Evolutionary conservation across 2,329 filamentous ascomycete genomes (phyloP).

Genomic region (Sordariomycetes sp.): DNA sequence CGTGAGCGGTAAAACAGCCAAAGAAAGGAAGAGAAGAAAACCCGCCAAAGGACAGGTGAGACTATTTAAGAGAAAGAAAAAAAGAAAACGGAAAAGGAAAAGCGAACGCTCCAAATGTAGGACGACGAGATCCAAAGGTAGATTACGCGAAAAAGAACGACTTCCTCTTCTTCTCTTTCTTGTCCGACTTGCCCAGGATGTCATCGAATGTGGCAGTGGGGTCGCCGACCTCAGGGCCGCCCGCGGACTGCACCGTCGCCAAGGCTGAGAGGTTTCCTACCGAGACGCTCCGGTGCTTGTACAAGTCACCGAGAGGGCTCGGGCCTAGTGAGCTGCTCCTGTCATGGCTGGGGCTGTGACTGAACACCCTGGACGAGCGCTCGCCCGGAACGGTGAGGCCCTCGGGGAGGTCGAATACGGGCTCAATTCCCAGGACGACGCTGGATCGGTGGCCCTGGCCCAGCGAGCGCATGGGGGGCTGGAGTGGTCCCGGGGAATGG

Average conservation of each 20-base stretch:
- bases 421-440: conserved; percentile 31
- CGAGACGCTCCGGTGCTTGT: conserved; percentile 18
- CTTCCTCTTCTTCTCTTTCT: conserved; percentile 28
- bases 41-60: background rate
- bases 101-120: background rate
- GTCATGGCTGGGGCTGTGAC: conserved; percentile 13
- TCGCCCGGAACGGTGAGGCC: conserved; percentile 6
- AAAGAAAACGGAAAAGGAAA: background rate
- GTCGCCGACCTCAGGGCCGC: conserved; percentile 11
- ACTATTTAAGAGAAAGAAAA: background rate
- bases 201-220: conserved; percentile 36
- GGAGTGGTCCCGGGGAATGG: conserved; percentile 21
- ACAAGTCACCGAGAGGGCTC: conserved; percentile 7
- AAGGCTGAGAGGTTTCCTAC: conserved; percentile 22
- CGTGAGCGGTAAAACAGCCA: background rate
- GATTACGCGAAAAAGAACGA: conserved; percentile 22
- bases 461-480: conserved; percentile 12
- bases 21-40: background rate
- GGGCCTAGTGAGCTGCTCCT: conserved; percentile 13
- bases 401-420: conserved; percentile 14
- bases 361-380: conserved; percentile 7
- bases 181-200: conserved; percentile 25
- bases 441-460: conserved; percentile 25
- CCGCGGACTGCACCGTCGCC: conserved; percentile 8
- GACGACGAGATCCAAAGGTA: background rate